phyloP scores from a whole-genome alignment of 805 yeast species.

The Saccharomyces cerevisiae region DNA sequence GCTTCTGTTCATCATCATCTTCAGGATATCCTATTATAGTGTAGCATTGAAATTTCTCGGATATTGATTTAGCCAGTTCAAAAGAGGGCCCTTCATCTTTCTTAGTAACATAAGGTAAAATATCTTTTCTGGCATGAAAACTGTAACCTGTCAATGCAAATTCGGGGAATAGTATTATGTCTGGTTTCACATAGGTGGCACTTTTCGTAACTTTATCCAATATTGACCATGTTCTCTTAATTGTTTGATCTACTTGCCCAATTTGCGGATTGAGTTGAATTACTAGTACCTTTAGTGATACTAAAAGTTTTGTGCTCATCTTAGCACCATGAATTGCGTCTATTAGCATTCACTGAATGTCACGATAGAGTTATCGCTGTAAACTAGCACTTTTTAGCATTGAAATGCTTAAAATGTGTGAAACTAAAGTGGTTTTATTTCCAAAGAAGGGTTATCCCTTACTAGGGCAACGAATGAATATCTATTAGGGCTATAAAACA shows the following conservation, averaged over 20 bases:
- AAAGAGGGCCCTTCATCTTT: conserved; percentile 40
- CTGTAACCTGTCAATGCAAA: conserved; percentile 80
- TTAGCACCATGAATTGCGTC: not conserved
- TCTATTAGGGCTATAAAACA: not conserved
- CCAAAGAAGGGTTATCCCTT: not conserved
- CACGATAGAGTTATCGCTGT: not conserved
- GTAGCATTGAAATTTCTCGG: conserved; percentile 46
- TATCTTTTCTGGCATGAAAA: conserved; percentile 40
- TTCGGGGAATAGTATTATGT: conserved; percentile 75
- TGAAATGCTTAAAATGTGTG: not conserved
- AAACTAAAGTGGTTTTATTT: not conserved
- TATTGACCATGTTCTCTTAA: conserved; percentile 38
- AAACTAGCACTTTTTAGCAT: no score
- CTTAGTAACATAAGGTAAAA: conserved; percentile 47
- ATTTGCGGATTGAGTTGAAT: conserved; percentile 61
- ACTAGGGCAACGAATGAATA: not conserved
- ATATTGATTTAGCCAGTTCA: conserved; percentile 48
- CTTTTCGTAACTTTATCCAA: conserved; percentile 16
- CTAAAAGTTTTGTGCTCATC: conserved; percentile 17
- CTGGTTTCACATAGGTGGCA: conserved; percentile 33
- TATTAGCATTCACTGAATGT: not conserved
- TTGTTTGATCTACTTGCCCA: conserved; percentile 51
- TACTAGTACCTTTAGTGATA: conserved; percentile 51
- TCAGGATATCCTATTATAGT: conserved; percentile 85
- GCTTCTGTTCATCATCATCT: conserved; percentile 16